Evolutionary conservation across 345 rosid species (phyloP), one percentile per base, ranked within the genome.

Genomic region (Toxicodendron radicans): DNA sequence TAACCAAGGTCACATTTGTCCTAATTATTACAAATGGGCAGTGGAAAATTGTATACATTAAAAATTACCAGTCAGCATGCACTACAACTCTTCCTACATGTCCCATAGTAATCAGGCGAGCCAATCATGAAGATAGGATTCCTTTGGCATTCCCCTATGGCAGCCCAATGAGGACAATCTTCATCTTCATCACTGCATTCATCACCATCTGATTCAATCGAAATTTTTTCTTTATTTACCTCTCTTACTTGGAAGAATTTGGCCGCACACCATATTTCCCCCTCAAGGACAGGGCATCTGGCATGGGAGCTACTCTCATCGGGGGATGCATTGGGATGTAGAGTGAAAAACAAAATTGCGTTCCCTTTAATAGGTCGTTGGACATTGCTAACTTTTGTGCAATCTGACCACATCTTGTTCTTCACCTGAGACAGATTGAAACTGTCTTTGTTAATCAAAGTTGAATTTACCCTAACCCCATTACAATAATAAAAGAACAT

Each of bases 111-210:
- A 82, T 93, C 98, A 23, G 94, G 90, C 53, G 98, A 87, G 62
- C 99, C 98, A 45, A 86, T 72, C 99, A 95, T 93, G 83, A 79
- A 95, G 21, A 95, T 85, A 11, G 97, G 94, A 74, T 95, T 95
- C 77, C 78, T 93, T 78, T 85, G 82, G 80, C 98, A 93, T 75
- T 95, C 98, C 0, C 98, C 98, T 3, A 58, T 64, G 46, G 89
- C 87, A 64, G 98, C 99, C 97, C 99, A 95, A 45, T 69, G 32
- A 7, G 81, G 73, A 73, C 98, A 95, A 72, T 64, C 85, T 4
- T 84, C 87, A 57, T 95, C 97, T 86, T 95, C 96, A 49, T 93
- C 96, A 4, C 77, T 78, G 81, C 99, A 95, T 32, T 84, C 92
- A 9, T 32, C 69, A 57, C 71, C 75, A 62, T 76, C 85, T 0